These are phyloP conservation scores for Xylariaceae sp. DNA, from an alignment of 2,329 filamentous ascomycete genomes.

Conservation along the genomic window DNA sequence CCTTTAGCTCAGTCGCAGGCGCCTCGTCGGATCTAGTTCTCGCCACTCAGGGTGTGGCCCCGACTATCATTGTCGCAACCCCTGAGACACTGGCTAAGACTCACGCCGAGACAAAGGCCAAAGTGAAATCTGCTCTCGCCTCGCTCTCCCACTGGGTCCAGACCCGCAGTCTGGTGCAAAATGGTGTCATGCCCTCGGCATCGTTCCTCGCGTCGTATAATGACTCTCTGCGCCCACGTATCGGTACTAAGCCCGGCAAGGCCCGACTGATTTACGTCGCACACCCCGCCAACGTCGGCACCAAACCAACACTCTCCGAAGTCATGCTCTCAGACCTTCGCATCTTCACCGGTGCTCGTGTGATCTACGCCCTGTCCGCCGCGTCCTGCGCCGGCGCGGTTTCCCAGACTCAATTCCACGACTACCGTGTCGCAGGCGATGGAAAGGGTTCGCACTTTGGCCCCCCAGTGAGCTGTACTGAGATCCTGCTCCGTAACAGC, in stretches of 20 bases:
- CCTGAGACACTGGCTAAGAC: slow-evolving; percentile 66
- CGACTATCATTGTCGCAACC: slow-evolving; percentile 76
- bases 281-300: slow-evolving; percentile 51
- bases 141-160: slow-evolving; percentile 67
- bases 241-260: slow-evolving; percentile 62
- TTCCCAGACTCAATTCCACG: slow-evolving; percentile 80
- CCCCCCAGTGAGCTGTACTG: slow-evolving; percentile 70
- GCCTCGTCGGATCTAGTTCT: slow-evolving; percentile 64
- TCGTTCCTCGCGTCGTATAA: slow-evolving; percentile 59
- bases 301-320: slow-evolving; percentile 60
- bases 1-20: slow-evolving; percentile 82
- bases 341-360: slow-evolving; percentile 70
- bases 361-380: slow-evolving; percentile 80
- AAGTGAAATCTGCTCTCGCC: slow-evolving; percentile 57
- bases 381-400: slow-evolving; percentile 82
- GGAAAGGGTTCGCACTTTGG: slow-evolving; percentile 66
- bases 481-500: slow-evolving; percentile 67
- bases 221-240: slow-evolving; percentile 50
- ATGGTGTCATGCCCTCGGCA: slow-evolving; percentile 68
- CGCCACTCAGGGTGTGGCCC: slow-evolving; percentile 68
- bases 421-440: slow-evolving; percentile 61
- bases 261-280: slow-evolving; percentile 77
- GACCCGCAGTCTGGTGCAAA: slow-evolving; percentile 59
- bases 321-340: slow-evolving; percentile 72
- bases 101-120: slow-evolving; percentile 56